Evolutionary conservation across 2,329 filamentous ascomycete species (phyloP), one percentile per base, ranked within the genome.

Genomic region (Didymella pomorum): DNA sequence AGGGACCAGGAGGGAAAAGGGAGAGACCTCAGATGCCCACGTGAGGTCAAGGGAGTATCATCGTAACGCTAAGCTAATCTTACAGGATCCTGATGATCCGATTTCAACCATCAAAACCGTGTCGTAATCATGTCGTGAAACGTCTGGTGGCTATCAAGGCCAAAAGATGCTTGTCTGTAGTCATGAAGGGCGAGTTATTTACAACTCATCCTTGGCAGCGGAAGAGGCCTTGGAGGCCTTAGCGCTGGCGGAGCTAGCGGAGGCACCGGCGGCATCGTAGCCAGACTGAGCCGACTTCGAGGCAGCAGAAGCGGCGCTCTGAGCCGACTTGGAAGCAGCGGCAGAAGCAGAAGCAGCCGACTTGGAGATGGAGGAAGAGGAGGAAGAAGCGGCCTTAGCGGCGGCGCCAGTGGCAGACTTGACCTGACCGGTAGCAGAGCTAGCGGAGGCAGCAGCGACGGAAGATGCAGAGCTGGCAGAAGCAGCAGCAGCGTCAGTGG

Each of bases 161-260:
- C 33, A 35, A 49, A 67, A 61, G 58, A 52, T 53, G 21, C 49
- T 69, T 67, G 54, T 64, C 64, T 20, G 21, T 45, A 11, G 23
- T 20, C 10, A 25, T 25, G n/a, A n/a, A 39, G 16, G 26, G 35
- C 25, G 54, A 60, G 25, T 33, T 37, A 28, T 60, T 71, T 80
- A 81, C 77, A 81, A 79, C 75, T 81, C 79, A 60, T 80, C 70
- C 76, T 80, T 80, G 8, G 58, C 58, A 37, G 52, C 58, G 20
- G 52, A 56, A 49, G 52, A 12, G 11, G 52, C 52, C 48, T 45
- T 71, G 42, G 77, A 76, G 45, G 66, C 68, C 47, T 65, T 69
- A n/a, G 62, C 58, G 39, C 48, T 53, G 18, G 52, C 58, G 52
- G 58, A 60, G 58, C 58, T 60, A n/a, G 58, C 71, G 50, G 69